phyloP scores from a whole-genome alignment of 495 filamentous ascomycete genomes.

The Talaromyces trachyspermus region DNA sequence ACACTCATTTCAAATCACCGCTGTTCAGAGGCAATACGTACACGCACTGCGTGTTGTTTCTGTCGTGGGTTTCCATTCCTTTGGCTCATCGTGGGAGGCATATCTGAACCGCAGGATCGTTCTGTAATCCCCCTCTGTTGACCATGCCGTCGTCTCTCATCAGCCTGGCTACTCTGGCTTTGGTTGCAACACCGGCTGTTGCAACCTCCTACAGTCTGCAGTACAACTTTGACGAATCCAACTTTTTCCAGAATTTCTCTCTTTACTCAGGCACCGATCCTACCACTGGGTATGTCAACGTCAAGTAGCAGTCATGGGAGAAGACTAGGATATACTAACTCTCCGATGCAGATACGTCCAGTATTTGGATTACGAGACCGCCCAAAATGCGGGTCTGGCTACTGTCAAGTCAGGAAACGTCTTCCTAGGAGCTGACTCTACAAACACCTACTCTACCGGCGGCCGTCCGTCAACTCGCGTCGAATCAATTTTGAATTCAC shows the following conservation, averaged over 20 bases:
- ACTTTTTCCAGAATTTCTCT: constrained; percentile 45
- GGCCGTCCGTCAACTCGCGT: constrained; percentile 68
- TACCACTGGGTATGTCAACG: constrained; percentile 54
- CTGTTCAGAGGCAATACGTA: neutral
- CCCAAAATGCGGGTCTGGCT: constrained; percentile 49
- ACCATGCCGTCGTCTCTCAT: constrained; percentile 11
- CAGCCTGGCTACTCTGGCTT: constrained; percentile 1
- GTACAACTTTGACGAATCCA: constrained; percentile 37
- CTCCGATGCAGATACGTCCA: constrained; percentile 38
- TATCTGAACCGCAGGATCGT: constrained; percentile 1
- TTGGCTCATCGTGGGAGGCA: neutral
- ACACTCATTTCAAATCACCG: neutral
- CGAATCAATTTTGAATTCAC: constrained; percentile 58
- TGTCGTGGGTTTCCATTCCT: neutral
- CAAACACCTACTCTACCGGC: constrained; percentile 24
- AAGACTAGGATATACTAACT: too few species aligned
- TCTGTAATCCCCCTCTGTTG: neutral
- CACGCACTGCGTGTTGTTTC: neutral
- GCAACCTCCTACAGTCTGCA: constrained; percentile 30
- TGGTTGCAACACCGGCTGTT: neutral
- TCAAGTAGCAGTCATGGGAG: too few species aligned
- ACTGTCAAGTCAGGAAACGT: constrained; percentile 42
- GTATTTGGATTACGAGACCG: constrained; percentile 51
- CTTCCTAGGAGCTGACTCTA: constrained; percentile 47
- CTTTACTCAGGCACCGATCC: constrained; percentile 50